Percentiles rank a stretch among this genome's conserved stretches.
phyloP scores from a whole-genome alignment of 805 yeast species.

The Lipomyces sp. region DNA sequence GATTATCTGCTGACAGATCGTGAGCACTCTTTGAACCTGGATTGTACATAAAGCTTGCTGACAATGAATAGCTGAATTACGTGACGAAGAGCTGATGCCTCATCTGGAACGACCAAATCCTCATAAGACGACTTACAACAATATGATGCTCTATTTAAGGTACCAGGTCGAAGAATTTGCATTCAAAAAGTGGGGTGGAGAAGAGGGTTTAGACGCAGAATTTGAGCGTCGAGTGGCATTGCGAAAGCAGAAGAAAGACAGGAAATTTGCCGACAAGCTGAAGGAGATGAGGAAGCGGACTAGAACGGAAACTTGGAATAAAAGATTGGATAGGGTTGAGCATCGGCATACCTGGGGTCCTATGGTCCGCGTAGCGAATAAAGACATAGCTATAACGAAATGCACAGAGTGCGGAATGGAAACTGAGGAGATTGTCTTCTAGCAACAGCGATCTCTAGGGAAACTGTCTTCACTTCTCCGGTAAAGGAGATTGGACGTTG shows the following conservation, averaged over 20 bases:
- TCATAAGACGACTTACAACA: constrained; percentile 81
- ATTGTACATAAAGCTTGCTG: neutral
- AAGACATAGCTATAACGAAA: constrained; percentile 58
- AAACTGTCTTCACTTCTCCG: neutral
- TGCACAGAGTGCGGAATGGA: constrained; percentile 85
- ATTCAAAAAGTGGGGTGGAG: constrained; percentile 91
- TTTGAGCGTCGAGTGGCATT: constrained; percentile 82
- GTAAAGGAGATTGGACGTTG: neutral
- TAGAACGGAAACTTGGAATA: constrained; percentile 85
- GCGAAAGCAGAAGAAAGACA: constrained; percentile 74
- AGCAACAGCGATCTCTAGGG: constrained; percentile 24
- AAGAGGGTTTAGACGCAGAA: constrained; percentile 87
- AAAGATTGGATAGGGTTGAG: constrained; percentile 60
- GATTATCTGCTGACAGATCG: constrained; percentile 91
- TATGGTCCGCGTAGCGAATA: constrained; percentile 48
- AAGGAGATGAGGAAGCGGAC: constrained; percentile 88
- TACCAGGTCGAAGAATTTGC: constrained; percentile 94
- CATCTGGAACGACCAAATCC: constrained; percentile 92
- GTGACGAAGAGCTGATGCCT: constrained; percentile 68
- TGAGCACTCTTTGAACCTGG: constrained; percentile 13
- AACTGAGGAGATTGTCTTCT: constrained; percentile 71
- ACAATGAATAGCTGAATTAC: constrained; percentile 62
- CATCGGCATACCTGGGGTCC: constrained; percentile 78
- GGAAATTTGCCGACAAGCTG: constrained; percentile 75
- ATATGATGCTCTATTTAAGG: constrained; percentile 90